Base-by-base conservation (phyloP, 768 basidiomycete genomes). In the Amanita exitialis region DNA sequence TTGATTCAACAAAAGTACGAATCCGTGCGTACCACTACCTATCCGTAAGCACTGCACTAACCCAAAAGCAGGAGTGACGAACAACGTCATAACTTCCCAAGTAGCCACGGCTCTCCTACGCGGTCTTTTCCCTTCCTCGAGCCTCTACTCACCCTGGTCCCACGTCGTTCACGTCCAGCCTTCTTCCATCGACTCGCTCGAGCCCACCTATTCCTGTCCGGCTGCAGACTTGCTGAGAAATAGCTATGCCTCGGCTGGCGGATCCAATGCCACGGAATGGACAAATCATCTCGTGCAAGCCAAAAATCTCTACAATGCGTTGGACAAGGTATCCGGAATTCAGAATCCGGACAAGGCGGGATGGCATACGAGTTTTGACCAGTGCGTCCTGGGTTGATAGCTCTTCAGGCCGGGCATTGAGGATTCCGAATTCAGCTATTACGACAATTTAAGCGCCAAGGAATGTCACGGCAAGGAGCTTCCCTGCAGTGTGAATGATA, bases 51-150 rank as follows among this genome's bases (percentile, higher is more conserved):
- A 2, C 38, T 3, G 18, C 15, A 28, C 18, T 44, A 20, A 16
- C 2, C 48, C 41, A 10, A 6, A 4, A 30, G 5, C 46, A 74
- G 73, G 75, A 4, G 74, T 77, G 4, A 78, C 76, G 2, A 75
- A 75, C 62, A 78, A 78, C 45, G 68, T 66, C 15, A 75, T 78
- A 25, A 77, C 76, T 8, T 77, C 75, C 0, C 74, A 78, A 64
- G 73, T 76, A 1, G 74, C 75, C 15, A 71, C 71, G 15, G 73
- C 71, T 1, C 65, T 76, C 13, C 55, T 74, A 18, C 62, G 62
- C 42, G 75, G 75, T 2, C 61, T 78, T 8, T 77, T 76, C 59
- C 75, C 76, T 16, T 35, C 23, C 43, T 13, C 20, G 13, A 28
- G 21, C 13, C n/a, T 13, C 39, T 9, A 3, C 54, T 46, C 12